phyloP scores from a whole-genome alignment of 768 basidiomycete species.

The Suillus decipiens region DNA sequence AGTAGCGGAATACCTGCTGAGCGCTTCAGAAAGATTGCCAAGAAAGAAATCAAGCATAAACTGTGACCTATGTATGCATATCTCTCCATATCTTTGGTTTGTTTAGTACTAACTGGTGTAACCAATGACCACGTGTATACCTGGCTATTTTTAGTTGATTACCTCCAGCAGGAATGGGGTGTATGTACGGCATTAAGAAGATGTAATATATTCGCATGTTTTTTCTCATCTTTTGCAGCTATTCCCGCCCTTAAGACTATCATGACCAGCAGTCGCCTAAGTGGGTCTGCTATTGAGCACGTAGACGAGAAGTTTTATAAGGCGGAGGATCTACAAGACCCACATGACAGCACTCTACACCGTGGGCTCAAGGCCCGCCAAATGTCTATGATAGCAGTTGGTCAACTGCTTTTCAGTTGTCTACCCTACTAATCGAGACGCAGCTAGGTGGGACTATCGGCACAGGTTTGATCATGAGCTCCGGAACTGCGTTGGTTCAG shows the following conservation, averaged over 20 bases:
- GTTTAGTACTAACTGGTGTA: too few species aligned
- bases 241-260: background rate
- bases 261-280: background rate
- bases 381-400: slow-evolving; percentile 60
- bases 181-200: background rate
- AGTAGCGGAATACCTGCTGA: slow-evolving; percentile 56
- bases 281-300: background rate
- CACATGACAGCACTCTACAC: slow-evolving; percentile 44
- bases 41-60: slow-evolving; percentile 68
- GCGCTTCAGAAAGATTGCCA: slow-evolving; percentile 58
- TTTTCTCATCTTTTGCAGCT: background rate
- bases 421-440: background rate
- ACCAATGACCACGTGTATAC: background rate
- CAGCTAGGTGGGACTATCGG: slow-evolving; percentile 55
- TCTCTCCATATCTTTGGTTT: background rate
- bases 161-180: background rate
- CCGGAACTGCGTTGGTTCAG: slow-evolving; percentile 55
- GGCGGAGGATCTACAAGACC: slow-evolving; percentile 38
- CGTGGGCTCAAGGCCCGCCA: slow-evolving; percentile 56
- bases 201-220: background rate
- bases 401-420: slow-evolving; percentile 13
- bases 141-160: slow-evolving; percentile 7
- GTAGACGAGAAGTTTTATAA: slow-evolving; percentile 21
- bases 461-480: slow-evolving; percentile 56
- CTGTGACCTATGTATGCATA: slow-evolving; percentile 34